Evolutionary conservation across 2,329 filamentous ascomycete genomes (phyloP), one percentile per base, ranked within the genome.

Genomic region (Magnaporthiopsis poae): DNA sequence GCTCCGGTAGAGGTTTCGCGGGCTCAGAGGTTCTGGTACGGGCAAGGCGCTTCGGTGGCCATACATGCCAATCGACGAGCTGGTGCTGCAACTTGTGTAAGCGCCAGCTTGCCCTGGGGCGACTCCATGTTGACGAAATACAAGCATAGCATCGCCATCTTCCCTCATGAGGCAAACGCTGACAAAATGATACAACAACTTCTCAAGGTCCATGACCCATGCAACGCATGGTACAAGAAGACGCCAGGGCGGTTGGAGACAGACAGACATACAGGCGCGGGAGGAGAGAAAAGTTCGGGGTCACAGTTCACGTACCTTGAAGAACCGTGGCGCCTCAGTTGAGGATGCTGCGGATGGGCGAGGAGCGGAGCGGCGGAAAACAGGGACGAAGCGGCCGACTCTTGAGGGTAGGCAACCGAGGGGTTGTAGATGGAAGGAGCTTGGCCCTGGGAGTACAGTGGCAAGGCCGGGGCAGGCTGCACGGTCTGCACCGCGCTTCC

Each of bases 21-120:
- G 74, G 72, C 76, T 82, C 71, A 84, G 80, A 35, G 75, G 74
- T 71, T 77, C 78, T 73, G 82, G 80, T 71, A 82, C 81, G 68
- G 84, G 82, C 74, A 86, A 75, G 72, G 81, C 75, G 72, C 80
- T 77, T 73, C 83, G 80, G 74, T 82, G 83, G 77, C 79, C 78
- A 80, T 85, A 82, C 82, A 86, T 86, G 73, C 82, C 82, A 78
- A 80, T 78, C 68, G 81, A 79, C 66, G 83, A 77, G 67, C 77
- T 79, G 74, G 76, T 83, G 77, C 78, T 84, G 72, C 71, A 75
- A 72, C 68, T 68, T 70, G 71, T 69, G 76, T 80, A 72, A 80
- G 77, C 74, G 72, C 68, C 67, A 13, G 64, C 52, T 18, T 63
- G 46, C 21, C 21, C n/a, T n/a, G 46, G 5, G 21, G 18, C 9